phyloP scores from a whole-genome alignment of 2,329 filamentous ascomycete species.

The Tolypocladium sp. region DNA sequence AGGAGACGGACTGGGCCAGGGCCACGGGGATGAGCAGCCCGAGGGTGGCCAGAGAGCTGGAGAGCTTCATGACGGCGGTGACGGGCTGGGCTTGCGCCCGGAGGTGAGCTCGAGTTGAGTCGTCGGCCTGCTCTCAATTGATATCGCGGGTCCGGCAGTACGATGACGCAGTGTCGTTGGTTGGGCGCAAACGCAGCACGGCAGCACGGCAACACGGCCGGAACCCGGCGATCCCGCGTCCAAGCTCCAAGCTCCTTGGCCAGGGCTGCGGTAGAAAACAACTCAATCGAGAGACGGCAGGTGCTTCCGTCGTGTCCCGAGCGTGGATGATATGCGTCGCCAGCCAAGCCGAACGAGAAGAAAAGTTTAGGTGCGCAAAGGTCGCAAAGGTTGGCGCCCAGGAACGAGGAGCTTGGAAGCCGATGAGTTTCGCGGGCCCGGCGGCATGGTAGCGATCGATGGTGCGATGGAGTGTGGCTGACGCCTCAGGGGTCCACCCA shows the following conservation, averaged over 20 bases:
- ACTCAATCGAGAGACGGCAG: background rate
- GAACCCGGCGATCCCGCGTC: background rate
- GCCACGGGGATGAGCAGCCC: constrained; percentile 13
- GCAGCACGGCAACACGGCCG: background rate
- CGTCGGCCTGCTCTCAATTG: background rate
- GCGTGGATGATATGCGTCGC: background rate
- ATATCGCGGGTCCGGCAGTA: background rate
- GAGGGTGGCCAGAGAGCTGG: constrained; percentile 6
- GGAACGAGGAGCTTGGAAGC: background rate
- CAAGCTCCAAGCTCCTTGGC: background rate
- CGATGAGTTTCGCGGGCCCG: too few species aligned
- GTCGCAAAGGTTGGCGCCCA: background rate
- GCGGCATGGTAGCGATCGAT: background rate
- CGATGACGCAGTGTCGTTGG: background rate
- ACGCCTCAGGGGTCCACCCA: too few species aligned
- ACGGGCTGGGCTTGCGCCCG: background rate
- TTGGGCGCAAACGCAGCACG: background rate
- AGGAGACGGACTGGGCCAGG: constrained; percentile 16
- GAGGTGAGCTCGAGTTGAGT: background rate
- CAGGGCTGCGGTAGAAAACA: background rate
- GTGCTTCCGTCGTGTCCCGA: background rate
- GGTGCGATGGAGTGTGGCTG: background rate
- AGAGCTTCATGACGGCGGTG: constrained; percentile 13
- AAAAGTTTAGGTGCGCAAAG: background rate
- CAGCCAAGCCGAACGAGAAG: background rate